Evolutionary conservation across 2,329 filamentous ascomycete species (phyloP).

Genomic region (Purpureocillium lavendulum): DNA sequence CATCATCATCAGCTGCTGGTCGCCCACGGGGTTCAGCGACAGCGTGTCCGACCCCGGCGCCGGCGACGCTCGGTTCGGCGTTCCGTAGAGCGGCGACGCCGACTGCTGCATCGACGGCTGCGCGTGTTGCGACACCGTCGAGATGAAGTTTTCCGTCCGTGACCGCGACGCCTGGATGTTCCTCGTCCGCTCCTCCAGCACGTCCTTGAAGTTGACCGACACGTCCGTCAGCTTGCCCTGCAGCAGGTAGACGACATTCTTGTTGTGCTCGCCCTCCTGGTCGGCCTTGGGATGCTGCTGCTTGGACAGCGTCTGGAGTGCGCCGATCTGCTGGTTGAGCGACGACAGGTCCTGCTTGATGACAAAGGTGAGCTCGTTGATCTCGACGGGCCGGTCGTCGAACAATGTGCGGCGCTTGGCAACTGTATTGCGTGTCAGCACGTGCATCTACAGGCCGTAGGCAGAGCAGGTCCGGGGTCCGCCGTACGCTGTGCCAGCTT

Average conservation of each 20-base stretch:
- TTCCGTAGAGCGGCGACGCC: constrained; percentile 80
- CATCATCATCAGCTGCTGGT: constrained; percentile 80
- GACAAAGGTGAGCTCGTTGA: constrained; percentile 92
- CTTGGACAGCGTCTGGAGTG: constrained; percentile 68
- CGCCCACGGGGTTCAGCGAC: constrained; percentile 71
- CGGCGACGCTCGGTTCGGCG: constrained; percentile 58
- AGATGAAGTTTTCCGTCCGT: constrained; percentile 94
- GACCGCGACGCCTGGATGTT: constrained; percentile 93
- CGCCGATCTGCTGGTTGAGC: constrained; percentile 77
- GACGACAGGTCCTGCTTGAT: constrained; percentile 93
- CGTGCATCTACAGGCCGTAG: too few species aligned
- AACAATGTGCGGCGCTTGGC: constrained; percentile 96
- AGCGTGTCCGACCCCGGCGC: constrained; percentile 67
- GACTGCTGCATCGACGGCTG: constrained; percentile 62
- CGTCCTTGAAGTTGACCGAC: constrained; percentile 92
- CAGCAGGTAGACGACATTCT: constrained; percentile 87
- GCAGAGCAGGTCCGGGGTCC: too few species aligned
- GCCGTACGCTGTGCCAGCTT: constrained; percentile 77
- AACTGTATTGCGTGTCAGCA: constrained; percentile 39
- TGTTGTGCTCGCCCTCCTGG: constrained; percentile 94
- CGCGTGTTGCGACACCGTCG: constrained; percentile 71
- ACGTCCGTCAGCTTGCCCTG: constrained; percentile 91
- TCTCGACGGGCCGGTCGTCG: constrained; percentile 92
- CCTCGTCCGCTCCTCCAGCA: constrained; percentile 90
- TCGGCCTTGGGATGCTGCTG: constrained; percentile 64